A percentile compares a stretch with the other conserved stretches of the same genome.
phyloP scores from a whole-genome alignment of 2,329 filamentous ascomycete species.

The Coleophoma eucalyptorum region DNA sequence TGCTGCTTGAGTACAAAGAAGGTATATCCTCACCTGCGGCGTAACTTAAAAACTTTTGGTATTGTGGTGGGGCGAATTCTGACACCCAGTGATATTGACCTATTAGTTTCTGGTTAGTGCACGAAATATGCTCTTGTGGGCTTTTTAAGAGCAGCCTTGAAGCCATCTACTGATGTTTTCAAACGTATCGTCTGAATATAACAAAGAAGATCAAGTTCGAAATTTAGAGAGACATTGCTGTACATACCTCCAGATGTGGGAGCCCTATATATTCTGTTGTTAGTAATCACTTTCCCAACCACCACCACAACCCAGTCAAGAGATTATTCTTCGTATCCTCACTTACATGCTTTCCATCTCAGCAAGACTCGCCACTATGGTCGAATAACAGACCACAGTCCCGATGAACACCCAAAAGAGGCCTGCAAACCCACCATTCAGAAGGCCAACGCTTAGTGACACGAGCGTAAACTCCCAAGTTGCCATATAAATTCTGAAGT shows the following conservation, averaged over 20 bases:
- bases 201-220: no score
- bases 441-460: conserved; percentile 25
- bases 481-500: conserved; percentile 9
- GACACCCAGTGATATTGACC: conserved; percentile 56
- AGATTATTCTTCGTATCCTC: not conserved
- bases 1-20: not conserved
- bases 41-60: conserved; percentile 52
- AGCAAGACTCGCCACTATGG: conserved; percentile 19
- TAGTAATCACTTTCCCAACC: not conserved
- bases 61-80: conserved; percentile 42
- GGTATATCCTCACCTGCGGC: conserved; percentile 31
- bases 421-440: conserved; percentile 25
- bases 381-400: conserved; percentile 25
- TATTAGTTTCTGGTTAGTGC: no score
- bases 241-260: conserved; percentile 22
- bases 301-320: not conserved
- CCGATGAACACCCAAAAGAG: conserved; percentile 36
- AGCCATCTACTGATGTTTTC: no score
- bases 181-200: no score
- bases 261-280: conserved; percentile 1
- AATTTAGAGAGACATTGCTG: no score
- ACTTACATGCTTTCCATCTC: conserved; percentile 23
- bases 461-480: conserved; percentile 39
- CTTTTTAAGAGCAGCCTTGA: no score
- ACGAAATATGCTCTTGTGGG: no score